Conservation (phyloP, 257 asterid genomes). For the Nicotiana knightiana region DNA sequence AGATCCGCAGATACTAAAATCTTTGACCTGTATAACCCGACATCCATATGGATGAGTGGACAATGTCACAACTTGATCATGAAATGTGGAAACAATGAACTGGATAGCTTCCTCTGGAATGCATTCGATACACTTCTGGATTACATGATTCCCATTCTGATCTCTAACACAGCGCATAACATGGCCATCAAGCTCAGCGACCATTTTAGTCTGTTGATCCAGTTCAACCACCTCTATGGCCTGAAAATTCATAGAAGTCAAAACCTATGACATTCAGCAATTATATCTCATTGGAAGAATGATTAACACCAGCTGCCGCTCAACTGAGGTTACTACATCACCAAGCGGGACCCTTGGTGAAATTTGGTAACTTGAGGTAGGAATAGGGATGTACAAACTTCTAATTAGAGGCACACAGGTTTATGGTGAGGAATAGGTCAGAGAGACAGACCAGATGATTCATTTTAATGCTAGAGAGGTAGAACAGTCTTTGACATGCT, state of each 20-base stretch:
- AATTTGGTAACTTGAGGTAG: not conserved
- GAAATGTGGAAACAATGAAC: slow-evolving; percentile 56
- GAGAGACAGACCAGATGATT: not conserved
- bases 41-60: slow-evolving; percentile 90
- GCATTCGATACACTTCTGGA: slow-evolving; percentile 83
- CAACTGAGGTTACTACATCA: slow-evolving; percentile 3
- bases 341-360: not conserved
- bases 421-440: not conserved
- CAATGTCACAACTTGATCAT: slow-evolving; percentile 56
- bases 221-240: slow-evolving; percentile 70
- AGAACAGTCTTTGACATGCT: not conserved
- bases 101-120: slow-evolving; percentile 63
- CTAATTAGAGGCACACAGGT: not conserved
- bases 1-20: not conserved
- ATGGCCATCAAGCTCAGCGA: slow-evolving; percentile 72
- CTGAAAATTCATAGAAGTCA: slow-evolving; percentile 26
- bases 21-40: slow-evolving; percentile 74
- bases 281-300: not conserved
- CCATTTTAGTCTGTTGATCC: slow-evolving; percentile 70
- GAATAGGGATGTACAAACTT: not conserved
- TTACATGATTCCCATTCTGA: slow-evolving; percentile 84
- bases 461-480: not conserved
- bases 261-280: not conserved
- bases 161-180: slow-evolving; percentile 80
- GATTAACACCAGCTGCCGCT: not conserved